A percentile compares a stretch with the other conserved stretches of the same genome.
Evolutionary conservation across 2,329 filamentous ascomycete species (phyloP).

Genomic region (Tricladium varicosporioides): DNA sequence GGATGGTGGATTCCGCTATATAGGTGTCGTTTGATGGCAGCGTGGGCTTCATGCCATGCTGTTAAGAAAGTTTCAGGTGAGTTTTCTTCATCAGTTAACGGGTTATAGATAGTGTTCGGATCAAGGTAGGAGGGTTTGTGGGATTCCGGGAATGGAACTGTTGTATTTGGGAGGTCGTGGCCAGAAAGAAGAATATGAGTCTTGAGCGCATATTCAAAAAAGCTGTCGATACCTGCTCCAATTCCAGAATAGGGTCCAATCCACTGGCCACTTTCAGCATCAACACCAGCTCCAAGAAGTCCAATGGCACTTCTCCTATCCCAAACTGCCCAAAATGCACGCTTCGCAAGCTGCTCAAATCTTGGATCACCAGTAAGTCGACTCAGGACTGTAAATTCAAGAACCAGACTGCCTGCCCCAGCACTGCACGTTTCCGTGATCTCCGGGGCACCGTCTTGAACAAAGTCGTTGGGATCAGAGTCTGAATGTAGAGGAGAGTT

Average conservation of each 20-base stretch:
- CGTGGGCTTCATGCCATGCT: conserved; percentile 82
- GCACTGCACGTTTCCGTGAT: conserved; percentile 96
- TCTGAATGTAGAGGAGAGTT: conserved; percentile 76
- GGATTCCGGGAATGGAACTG: conserved; percentile 20
- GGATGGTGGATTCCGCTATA: conserved; percentile 83
- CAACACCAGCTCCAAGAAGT: conserved; percentile 86
- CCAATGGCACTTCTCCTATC: conserved; percentile 78
- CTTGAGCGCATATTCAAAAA: conserved; percentile 97
- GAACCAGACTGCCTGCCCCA: conserved; percentile 89
- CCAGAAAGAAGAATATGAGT: conserved; percentile 87
- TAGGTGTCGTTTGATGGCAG: conserved; percentile 86
- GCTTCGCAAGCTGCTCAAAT: conserved; percentile 88
- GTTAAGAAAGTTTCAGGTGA: conserved; percentile 75
- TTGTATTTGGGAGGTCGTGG: conserved; percentile 55
- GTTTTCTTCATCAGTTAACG: conserved; percentile 62
- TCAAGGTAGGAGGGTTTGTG: conserved; percentile 50
- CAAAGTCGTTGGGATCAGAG: conserved; percentile 42
- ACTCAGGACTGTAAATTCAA: conserved; percentile 90
- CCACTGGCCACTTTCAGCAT: conserved; percentile 89
- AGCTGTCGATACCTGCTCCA: conserved; percentile 94
- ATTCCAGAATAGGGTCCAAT: conserved; percentile 88
- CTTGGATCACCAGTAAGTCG: conserved; percentile 79
- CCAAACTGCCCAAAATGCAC: conserved; percentile 98
- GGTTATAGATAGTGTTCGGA: conserved; percentile 59
- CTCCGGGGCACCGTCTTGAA: conserved; percentile 47